Conservation (phyloP, 176 grass and related monocot genomes). For the Chloris gayana region DNA sequence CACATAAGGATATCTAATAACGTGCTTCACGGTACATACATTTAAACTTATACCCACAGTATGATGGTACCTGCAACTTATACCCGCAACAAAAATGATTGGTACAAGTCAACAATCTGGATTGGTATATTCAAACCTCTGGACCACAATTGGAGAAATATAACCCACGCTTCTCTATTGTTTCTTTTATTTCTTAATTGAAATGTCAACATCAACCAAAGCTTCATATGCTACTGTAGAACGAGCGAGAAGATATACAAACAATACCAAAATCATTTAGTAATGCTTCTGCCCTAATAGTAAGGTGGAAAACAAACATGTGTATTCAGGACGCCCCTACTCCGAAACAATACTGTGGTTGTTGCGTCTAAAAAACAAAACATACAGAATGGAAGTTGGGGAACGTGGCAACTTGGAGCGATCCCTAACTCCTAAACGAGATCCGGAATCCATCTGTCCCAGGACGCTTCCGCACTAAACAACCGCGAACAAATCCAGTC, state of each 20-base stretch:
- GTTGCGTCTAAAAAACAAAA: not conserved
- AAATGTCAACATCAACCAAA: no score
- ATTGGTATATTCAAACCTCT: not conserved
- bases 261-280: not conserved
- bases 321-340: slow-evolving; percentile 11
- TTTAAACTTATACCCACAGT: no score
- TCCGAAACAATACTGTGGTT: not conserved
- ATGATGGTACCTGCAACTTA: no score
- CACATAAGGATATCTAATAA: no score
- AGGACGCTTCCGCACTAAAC: slow-evolving; percentile 34
- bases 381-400: slow-evolving; percentile 1
- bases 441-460: slow-evolving; percentile 44
- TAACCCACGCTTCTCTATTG: not conserved
- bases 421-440: slow-evolving; percentile 19
- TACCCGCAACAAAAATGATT: no score
- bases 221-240: no score
- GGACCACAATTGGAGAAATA: not conserved
- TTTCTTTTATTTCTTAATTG: not conserved
- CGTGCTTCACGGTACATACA: no score
- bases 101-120: no score
- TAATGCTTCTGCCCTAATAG: not conserved
- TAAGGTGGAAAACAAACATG: slow-evolving; percentile 23
- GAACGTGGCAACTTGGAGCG: slow-evolving; percentile 30
- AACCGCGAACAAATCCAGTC: slow-evolving; percentile 23
- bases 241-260: no score